phyloP scores from a whole-genome alignment of 208 protist species.

The Strigomonas culicis region DNA sequence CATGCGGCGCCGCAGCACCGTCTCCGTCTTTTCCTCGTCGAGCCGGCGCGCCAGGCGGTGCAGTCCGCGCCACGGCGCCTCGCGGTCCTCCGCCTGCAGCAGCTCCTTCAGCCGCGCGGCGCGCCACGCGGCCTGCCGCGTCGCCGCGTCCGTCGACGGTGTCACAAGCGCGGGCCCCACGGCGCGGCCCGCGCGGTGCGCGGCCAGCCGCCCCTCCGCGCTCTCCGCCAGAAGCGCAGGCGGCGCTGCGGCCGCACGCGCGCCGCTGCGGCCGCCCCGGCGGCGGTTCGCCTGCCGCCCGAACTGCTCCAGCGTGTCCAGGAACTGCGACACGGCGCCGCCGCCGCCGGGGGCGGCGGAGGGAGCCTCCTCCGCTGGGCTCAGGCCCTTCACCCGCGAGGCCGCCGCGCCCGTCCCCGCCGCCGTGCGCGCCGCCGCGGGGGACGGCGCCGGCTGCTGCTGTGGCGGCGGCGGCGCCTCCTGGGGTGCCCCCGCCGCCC shows the following conservation, averaged over 20 bases:
- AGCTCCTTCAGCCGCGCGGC: conserved; percentile 47
- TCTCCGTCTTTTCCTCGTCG: conserved; percentile 35
- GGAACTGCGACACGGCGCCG: conserved; percentile 40
- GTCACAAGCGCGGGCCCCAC: conserved; percentile 53
- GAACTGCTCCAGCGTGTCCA: conserved; percentile 46
- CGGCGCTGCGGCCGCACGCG: background rate
- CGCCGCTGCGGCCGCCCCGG: conserved; percentile 12
- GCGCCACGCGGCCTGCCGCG: conserved; percentile 53
- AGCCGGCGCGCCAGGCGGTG: conserved; percentile 25
- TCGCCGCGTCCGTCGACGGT: conserved; percentile 18
- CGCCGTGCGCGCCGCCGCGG: background rate
- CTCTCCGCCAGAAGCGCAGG: conserved; percentile 57
- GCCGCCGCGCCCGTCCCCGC: background rate
- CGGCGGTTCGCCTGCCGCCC: conserved; percentile 24
- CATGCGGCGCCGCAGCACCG: conserved; percentile 52
- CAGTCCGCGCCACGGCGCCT: conserved; percentile 68
- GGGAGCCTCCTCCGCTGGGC: background rate
- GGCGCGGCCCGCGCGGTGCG: conserved; percentile 50
- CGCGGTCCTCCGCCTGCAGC: conserved; percentile 38
- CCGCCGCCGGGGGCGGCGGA: background rate
- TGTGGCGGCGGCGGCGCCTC: conserved; percentile 3
- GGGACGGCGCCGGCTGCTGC: background rate
- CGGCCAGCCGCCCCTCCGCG: conserved; percentile 48
- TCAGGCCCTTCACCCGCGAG: background rate
- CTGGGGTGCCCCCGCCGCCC: background rate